Conservation (phyloP, 2,329 filamentous ascomycete species). For the Cladosporium sp. region DNA sequence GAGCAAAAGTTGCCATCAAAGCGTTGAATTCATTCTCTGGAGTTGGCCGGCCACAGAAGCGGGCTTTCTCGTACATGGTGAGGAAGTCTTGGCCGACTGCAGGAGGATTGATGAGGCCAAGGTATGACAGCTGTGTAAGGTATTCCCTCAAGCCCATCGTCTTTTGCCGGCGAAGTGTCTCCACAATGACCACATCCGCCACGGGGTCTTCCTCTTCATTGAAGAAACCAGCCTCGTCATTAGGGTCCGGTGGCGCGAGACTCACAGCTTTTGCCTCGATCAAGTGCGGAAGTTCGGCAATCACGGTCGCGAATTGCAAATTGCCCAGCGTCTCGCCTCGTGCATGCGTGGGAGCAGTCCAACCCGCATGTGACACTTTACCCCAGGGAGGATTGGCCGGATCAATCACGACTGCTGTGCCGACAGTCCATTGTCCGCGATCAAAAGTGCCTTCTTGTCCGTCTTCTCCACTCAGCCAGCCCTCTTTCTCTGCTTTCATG, state of each 20-base stretch:
- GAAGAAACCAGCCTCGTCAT: constrained; percentile 19
- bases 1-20: constrained; percentile 81
- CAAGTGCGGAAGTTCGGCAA: constrained; percentile 79
- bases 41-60: constrained; percentile 70
- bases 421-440: constrained; percentile 21
- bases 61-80: constrained; percentile 72
- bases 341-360: constrained; percentile 67
- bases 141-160: constrained; percentile 78
- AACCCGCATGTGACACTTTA: constrained; percentile 78
- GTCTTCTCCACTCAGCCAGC: constrained; percentile 21
- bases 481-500: constrained; percentile 25
- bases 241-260: constrained; percentile 56
- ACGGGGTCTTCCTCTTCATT: constrained; percentile 3
- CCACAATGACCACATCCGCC: constrained; percentile 48
- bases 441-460: constrained; percentile 13
- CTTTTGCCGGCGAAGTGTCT: constrained; percentile 64
- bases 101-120: constrained; percentile 59
- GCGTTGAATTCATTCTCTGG: constrained; percentile 67
- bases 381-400: constrained; percentile 64
- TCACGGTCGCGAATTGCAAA: constrained; percentile 76
- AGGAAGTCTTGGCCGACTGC: constrained; percentile 60
- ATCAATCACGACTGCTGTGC: constrained; percentile 36
- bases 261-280: constrained; percentile 93
- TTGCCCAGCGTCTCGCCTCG: constrained; percentile 66
- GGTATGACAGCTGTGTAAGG: constrained; percentile 61